Evolutionary conservation across 345 rosid genomes (phyloP).

Genomic region (Geranium rotundifolium): DNA sequence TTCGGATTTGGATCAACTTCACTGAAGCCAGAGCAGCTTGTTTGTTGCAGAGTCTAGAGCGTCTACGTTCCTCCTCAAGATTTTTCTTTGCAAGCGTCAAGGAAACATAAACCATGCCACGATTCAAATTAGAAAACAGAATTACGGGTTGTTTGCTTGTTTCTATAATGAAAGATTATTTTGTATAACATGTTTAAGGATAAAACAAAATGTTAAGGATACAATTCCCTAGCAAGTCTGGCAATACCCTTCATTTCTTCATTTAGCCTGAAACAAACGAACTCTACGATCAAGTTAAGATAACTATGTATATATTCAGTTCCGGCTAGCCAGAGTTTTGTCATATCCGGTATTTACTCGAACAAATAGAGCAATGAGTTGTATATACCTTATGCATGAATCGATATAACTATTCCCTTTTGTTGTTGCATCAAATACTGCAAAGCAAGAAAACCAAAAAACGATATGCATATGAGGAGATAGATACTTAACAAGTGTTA

Average conservation of each 20-base stretch:
- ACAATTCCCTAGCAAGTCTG: slow-evolving; percentile 55
- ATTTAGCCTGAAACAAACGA: slow-evolving; percentile 46
- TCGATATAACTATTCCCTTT: slow-evolving; percentile 86
- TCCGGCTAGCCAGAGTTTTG: background rate
- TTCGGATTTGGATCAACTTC: slow-evolving; percentile 2
- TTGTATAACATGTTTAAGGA: background rate
- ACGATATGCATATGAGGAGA: slow-evolving; percentile 4
- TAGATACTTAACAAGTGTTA: too few relatives aligned
- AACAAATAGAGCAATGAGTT: background rate
- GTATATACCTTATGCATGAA: slow-evolving; percentile 69
- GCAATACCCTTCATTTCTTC: slow-evolving; percentile 83
- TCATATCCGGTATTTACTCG: slow-evolving; percentile 2
- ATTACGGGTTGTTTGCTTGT: background rate
- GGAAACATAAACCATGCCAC: slow-evolving; percentile 17
- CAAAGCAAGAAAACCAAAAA: slow-evolving; percentile 3
- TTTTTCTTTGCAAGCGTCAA: slow-evolving; percentile 46
- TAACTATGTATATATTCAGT: background rate
- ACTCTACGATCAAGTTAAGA: background rate
- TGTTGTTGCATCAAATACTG: slow-evolving; percentile 81
- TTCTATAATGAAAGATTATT: background rate
- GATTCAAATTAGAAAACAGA: background rate
- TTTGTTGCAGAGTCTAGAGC: slow-evolving; percentile 66
- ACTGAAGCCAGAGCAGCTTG: slow-evolving; percentile 55
- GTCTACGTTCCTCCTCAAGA: slow-evolving; percentile 73
- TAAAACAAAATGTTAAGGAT: slow-evolving; percentile 35